Base-by-base conservation (phyloP, 108 stramenopile genomes). In the Seminavis robusta region DNA sequence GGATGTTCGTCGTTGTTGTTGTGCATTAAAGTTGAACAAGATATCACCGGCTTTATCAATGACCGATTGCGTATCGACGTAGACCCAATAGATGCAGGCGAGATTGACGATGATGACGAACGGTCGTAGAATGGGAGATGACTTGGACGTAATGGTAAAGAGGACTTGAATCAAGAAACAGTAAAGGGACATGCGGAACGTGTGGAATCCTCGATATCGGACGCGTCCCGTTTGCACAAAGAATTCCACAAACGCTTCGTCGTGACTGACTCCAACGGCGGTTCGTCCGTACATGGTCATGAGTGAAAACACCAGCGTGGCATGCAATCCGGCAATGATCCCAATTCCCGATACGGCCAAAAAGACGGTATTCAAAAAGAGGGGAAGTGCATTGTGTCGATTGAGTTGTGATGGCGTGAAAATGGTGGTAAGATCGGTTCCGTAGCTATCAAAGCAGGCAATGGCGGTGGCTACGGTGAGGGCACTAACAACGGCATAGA, bases 261-360 rank as follows among this genome's bases (percentile, higher is more conserved):
- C 59, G 2, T 49, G 59, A 36, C 51, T 21, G 23, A 61, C 51
- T 15, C 59, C 59, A 4, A 61, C 16, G 17, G 59, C 59, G 4
- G 59, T 61, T 23, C 59, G 47, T 1, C 59, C 49, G 49, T 61
- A 61, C 59, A 61, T 61, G 48, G 59, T 61, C 23, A 61, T 36
- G 23, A 61, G 27, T 15, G 59, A 61, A 61, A 61, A 61, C 7
- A 61, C 42, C 13, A 61, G 38, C 37, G 49, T 61, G n/a, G 49
- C 33, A 27, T 61, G 59, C 30, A 61, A 21, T 16, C 56, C 56
- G 3, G 56, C 41, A 42, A 57, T 32, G 27, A 57, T 57, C 26
- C 56, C 56, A 3, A 39, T 28, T 13, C 43, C 21, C 2, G 30
- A 42, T 1, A 30, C 15, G 19, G 19, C 16, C 20, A 40, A 57